A percentile compares a stretch with the other conserved stretches of the same genome.
Conservation (phyloP, 225 moss, liverwort and hornwort genomes). For the Pseudoscleropodium purum region DNA sequence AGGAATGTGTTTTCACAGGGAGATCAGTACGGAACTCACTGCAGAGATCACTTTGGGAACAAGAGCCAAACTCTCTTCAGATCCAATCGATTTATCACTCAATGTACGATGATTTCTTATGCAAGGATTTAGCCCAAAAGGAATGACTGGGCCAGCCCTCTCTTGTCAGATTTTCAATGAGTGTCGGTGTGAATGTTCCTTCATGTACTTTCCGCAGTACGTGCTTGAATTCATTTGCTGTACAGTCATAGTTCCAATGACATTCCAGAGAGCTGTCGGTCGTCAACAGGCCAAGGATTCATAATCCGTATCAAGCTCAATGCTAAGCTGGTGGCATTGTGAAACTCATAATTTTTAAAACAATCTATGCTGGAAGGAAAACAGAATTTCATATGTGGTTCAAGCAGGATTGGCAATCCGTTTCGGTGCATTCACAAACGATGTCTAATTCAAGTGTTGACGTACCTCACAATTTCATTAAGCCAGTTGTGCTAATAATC, state of each 20-base stretch:
- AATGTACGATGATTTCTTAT: not conserved
- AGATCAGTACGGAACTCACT: not conserved
- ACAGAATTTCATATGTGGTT: not conserved
- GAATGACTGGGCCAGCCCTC: not conserved
- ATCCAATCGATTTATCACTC: not conserved
- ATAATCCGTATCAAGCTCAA: not conserved
- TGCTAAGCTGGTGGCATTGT: not conserved
- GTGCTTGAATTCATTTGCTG: not conserved
- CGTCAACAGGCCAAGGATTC: not conserved
- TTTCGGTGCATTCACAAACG: not conserved
- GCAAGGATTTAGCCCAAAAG: not conserved
- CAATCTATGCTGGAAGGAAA: not conserved
- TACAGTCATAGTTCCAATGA: not conserved
- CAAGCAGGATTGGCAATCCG: not conserved
- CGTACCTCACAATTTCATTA: not conserved
- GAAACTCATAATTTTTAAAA: not conserved
- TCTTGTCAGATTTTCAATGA: not conserved
- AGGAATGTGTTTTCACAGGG: not conserved
- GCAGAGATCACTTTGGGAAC: not conserved
- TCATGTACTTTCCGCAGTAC: not conserved
- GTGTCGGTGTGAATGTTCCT: not conserved
- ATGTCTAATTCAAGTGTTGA: not conserved
- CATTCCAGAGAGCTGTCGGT: not conserved
- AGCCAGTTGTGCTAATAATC: not conserved
- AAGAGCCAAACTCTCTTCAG: not conserved